A percentile compares a stretch with the other conserved stretches of the same genome.
Conservation (phyloP, 768 basidiomycete genomes). For the Dentipellis fragilis region DNA sequence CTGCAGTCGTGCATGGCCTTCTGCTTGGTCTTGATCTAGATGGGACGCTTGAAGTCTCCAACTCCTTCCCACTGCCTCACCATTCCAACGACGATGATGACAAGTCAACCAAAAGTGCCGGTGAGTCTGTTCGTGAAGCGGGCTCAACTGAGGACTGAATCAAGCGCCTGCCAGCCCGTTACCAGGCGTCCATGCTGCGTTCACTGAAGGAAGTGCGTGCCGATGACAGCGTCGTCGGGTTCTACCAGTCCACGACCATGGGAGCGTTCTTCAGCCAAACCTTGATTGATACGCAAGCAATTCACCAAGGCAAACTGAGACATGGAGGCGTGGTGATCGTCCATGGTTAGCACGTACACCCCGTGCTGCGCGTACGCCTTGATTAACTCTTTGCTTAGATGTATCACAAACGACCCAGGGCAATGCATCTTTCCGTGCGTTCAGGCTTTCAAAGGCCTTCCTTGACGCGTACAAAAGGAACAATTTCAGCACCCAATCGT, state of each 20-base stretch:
- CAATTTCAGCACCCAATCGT: constrained; percentile 84
- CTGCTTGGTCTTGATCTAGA: constrained; percentile 89
- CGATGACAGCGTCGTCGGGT: constrained; percentile 87
- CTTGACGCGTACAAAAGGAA: constrained; percentile 72
- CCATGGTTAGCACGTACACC: constrained; percentile 46
- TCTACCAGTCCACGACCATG: constrained; percentile 84
- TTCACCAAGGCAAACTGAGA: constrained; percentile 77
- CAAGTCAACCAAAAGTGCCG: constrained; percentile 65
- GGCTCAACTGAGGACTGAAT: background rate
- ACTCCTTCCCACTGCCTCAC: constrained; percentile 78
- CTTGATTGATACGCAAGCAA: constrained; percentile 72
- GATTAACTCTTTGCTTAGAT: constrained; percentile 35
- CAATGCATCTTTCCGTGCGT: constrained; percentile 84
- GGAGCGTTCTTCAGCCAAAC: constrained; percentile 81
- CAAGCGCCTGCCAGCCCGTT: constrained; percentile 42
- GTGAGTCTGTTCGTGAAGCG: constrained; percentile 30
- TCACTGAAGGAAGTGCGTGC: constrained; percentile 85
- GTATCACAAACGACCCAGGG: constrained; percentile 70
- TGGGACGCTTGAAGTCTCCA: constrained; percentile 83
- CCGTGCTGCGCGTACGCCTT: background rate
- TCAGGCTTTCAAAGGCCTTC: constrained; percentile 71
- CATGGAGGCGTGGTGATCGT: constrained; percentile 82
- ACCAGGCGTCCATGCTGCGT: constrained; percentile 77
- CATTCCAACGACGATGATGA: constrained; percentile 71
- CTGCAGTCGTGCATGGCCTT: constrained; percentile 71